Base-by-base conservation (phyloP, 768 basidiomycete genomes). In the Guyanaporus albipodus region DNA sequence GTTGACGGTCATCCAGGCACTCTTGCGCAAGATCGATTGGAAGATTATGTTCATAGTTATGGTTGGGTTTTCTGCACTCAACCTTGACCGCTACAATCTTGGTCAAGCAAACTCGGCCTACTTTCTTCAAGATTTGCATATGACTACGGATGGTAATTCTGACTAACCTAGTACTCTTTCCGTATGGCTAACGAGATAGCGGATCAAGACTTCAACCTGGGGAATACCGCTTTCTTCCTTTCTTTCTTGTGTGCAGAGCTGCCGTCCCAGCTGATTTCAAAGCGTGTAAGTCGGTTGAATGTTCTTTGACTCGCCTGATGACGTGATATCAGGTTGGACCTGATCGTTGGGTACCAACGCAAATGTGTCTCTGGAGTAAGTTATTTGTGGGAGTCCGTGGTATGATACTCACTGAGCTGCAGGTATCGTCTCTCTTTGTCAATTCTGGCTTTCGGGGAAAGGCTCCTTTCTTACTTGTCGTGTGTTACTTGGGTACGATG, bases 241-340 rank as follows among this genome's bases (percentile, higher is more conserved):
- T 48, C 75, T 8, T 82, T 80, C 59, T 59, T 80, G 19, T 67
- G 60, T 31, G 79, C 80, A 0, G 82, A 83, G 53, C 60, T 84
- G 15, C 82, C 83, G 8, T 82, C 81, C 10, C 81, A 83, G 46
- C 64, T 83, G 12, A 63, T 83, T 34, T 81, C 79, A 1, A 84
- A 84, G 61, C 70, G 74, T 11, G 73, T 82, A 34, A 36, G 70
- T 58, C 2, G 14, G 12, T 32, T 8, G 11, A n/a, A 19, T 42
- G 3, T 4, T 8, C 14, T 15, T 9, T 39, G n/a, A 24, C 26
- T 28, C 33, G 2, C 27, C 9, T 15, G 26, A n/a, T 54, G 39
- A 44, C 17, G n/a, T n/a, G n/a, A n/a, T 28, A 39, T 34, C 23
- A 78, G 75, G 52, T 80, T 31, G 81, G 82, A 4, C 80, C 81